These are phyloP conservation scores for Cladochytrium replicatum DNA, from an alignment of 192 early-diverging fungal species.

Conservation along the genomic window DNA sequence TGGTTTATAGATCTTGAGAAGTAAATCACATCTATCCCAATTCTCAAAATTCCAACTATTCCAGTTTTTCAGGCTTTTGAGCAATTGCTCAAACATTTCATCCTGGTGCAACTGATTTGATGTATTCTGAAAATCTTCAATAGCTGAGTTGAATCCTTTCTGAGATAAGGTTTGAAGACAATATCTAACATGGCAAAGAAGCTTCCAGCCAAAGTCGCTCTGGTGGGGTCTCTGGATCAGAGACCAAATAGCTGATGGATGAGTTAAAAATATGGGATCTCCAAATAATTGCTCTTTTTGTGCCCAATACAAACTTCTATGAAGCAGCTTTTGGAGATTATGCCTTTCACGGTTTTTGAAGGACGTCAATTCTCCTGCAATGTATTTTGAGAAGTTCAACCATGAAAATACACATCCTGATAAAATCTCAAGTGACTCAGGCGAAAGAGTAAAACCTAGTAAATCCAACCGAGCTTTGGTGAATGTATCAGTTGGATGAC, in stretches of 20 bases:
- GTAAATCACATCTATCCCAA: constrained; percentile 33
- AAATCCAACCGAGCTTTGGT: no score
- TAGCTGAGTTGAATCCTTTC: constrained; percentile 22
- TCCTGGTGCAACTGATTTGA: constrained; percentile 34
- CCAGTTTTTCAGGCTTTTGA: constrained; percentile 42
- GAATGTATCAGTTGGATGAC: no score
- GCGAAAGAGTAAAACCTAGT: no score
- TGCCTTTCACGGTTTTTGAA: constrained; percentile 37
- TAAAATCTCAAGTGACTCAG: constrained; percentile 64
- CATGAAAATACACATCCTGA: constrained; percentile 58
- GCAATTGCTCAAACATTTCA: constrained; percentile 35
- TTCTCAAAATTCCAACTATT: constrained; percentile 52
- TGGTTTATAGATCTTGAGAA: constrained; percentile 28
- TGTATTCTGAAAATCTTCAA: constrained; percentile 25
- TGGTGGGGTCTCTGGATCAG: constrained; percentile 52
- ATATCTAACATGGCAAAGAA: constrained; percentile 55
- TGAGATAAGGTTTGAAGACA: constrained; percentile 29
- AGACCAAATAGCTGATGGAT: constrained; percentile 51
- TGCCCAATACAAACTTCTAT: constrained; percentile 37
- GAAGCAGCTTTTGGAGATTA: constrained; percentile 47
- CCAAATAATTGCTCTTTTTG: constrained; percentile 11
- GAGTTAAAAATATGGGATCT: constrained; percentile 58
- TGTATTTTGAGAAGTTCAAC: constrained; percentile 49
- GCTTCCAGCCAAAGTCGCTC: constrained; percentile 65
- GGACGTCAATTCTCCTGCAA: constrained; percentile 34